Evolutionary conservation across 495 filamentous ascomycete genomes (phyloP), one percentile per base, ranked within the genome.

Genomic region (Penicillium fimorum): DNA sequence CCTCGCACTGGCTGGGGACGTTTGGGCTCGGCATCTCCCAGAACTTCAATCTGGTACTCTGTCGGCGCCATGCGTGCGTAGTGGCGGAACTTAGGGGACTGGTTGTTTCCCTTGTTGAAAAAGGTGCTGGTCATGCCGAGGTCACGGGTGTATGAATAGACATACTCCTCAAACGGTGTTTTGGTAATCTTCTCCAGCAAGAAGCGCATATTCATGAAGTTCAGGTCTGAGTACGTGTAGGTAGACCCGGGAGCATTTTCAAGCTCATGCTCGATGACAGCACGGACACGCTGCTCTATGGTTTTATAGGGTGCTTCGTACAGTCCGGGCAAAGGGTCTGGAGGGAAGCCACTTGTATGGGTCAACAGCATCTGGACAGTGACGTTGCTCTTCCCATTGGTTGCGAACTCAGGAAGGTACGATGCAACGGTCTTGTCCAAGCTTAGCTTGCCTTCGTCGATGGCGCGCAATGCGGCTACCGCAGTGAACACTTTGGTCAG

Each of bases 1-100:
- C 66, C 66, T 11, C 64, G 66, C 27, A 69, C 64, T 11, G 64
- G 66, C 42, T 69, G 66, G 1, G 66, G 66, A n/a, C 66, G 55
- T n/a, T 60, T 32, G 1, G 66, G 66, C 44, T 67, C 66, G n/a
- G 17, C 47, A 12, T 48, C 37, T 4, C 64, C 66, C 13, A 67
- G 53, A 27, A 69, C 59, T 24, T 59, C 61, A 6, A 60, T 61
- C 40, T 69, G 64, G 38, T 67, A 69, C 54, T 69, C 66, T 18
- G 65, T 62, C 13, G 66, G 57, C 1, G 64, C 66, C 58, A 63
- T 69, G 15, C 61, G 66, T 6, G 48, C n/a, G 43, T 61, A 67
- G 47, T 57, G 56, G 0, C 53, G 58, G 25, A 61, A 59, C 1
- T 47, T 40, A 13, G 38, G 3, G 42, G 64, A 64, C 30, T 57